Percentiles rank a stretch among this genome's conserved stretches.
These are phyloP conservation scores for Blastocystis hominis DNA, from an alignment of 352 stramenopile species.

Conservation along the genomic window DNA sequence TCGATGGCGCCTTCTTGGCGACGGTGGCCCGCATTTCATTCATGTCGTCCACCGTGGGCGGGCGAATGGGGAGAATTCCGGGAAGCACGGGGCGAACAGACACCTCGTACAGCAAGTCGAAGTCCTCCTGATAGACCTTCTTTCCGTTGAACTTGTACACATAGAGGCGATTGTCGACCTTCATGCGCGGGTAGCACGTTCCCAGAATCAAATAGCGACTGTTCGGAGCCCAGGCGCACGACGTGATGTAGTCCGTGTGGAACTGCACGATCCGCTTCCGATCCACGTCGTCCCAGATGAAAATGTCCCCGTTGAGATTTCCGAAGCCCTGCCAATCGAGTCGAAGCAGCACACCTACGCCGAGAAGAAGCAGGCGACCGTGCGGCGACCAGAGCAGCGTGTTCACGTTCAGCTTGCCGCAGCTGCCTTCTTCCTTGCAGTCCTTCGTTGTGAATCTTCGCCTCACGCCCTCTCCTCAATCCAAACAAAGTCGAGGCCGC, in stretches of 20 bases:
- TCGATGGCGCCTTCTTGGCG: background rate
- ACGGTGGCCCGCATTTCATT: background rate
- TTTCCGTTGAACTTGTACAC: background rate
- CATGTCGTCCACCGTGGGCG: background rate
- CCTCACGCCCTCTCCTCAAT: background rate
- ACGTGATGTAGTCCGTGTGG: conserved; percentile 21
- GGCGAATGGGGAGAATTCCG: background rate
- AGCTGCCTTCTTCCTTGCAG: conserved; percentile 1
- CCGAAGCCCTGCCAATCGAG: background rate
- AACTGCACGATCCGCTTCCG: background rate
- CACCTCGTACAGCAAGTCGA: conserved; percentile 28
- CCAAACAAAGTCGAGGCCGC: background rate
- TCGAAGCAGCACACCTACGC: background rate
- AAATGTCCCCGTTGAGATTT: conserved; percentile 17
- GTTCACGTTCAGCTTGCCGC: conserved; percentile 22
- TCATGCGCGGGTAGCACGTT: conserved; percentile 38
- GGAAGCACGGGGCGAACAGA: background rate
- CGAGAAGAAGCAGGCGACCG: background rate
- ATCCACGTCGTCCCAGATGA: background rate
- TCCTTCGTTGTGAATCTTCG: background rate
- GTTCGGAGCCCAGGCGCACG: conserved; percentile 10
- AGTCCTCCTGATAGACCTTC: background rate
- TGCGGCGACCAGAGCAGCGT: conserved; percentile 6
- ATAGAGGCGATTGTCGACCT: conserved; percentile 35
- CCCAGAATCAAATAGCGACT: conserved; percentile 1